These are phyloP conservation scores for Fusarium lateritium DNA, from an alignment of 2,329 filamentous ascomycete genomes.

Conservation along the genomic window DNA sequence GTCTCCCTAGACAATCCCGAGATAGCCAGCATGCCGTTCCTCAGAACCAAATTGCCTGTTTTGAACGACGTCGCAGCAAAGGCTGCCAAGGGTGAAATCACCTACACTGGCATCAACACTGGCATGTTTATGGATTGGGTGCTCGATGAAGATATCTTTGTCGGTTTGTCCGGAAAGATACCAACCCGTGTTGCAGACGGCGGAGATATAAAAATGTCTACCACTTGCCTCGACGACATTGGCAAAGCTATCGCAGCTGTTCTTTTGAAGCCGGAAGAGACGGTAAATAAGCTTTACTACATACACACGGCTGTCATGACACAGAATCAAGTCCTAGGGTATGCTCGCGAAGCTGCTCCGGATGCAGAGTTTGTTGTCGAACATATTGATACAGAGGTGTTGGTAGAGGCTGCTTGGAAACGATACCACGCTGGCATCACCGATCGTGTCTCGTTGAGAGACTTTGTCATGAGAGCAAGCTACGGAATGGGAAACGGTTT, in stretches of 20 bases:
- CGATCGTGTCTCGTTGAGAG: neutral
- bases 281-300: neutral
- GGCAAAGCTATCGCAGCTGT: neutral
- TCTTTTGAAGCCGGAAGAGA: neutral
- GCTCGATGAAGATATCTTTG: slow-evolving; percentile 12
- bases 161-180: neutral
- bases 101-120: slow-evolving; percentile 11
- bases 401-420: slow-evolving; percentile 20
- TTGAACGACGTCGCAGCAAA: slow-evolving; percentile 4
- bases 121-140: slow-evolving; percentile 26
- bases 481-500: neutral
- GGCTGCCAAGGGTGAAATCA: neutral
- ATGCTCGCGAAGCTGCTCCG: slow-evolving; percentile 4
- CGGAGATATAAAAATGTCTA: slow-evolving; percentile 6
- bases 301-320: slow-evolving; percentile 17
- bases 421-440: neutral
- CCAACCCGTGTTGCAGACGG: slow-evolving; percentile 5
- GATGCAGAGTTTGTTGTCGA: neutral
- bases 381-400: neutral
- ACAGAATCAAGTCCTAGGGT: slow-evolving; percentile 7
- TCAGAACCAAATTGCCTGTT: slow-evolving; percentile 1
- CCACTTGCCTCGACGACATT: slow-evolving; percentile 1
- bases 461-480: slow-evolving; percentile 4
- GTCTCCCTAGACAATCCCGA: neutral
- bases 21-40: slow-evolving; percentile 24